A percentile compares a stretch with the other conserved stretches of the same genome.
phyloP scores from a whole-genome alignment of 345 rosid genomes.

The Citrus unshiu region DNA sequence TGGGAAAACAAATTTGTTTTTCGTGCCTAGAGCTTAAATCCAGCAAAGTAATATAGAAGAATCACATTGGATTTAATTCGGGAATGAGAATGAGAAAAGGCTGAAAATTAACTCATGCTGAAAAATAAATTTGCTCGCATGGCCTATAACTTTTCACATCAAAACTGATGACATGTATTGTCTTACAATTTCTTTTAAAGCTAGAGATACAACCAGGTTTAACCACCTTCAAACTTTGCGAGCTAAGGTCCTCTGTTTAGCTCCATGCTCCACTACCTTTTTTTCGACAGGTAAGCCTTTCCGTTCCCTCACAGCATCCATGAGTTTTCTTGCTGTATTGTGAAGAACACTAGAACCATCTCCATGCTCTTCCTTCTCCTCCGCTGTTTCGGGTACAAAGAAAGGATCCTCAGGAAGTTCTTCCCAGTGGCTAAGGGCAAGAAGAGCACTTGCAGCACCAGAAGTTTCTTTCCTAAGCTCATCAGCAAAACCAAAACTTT shows the following conservation, averaged over 20 bases:
- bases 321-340: conserved; percentile 81
- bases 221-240: conserved; percentile 51
- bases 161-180: background rate
- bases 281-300: conserved; percentile 88
- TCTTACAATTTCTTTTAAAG: background rate
- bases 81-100: background rate
- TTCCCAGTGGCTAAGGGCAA: conserved; percentile 92
- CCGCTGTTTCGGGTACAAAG: conserved; percentile 84
- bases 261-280: conserved; percentile 81
- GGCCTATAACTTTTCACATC: background rate
- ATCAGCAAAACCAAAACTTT: conserved; percentile 87
- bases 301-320: conserved; percentile 65
- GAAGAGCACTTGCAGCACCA: conserved; percentile 85
- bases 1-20: background rate
- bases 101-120: background rate
- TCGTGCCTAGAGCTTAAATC: background rate
- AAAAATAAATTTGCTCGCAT: background rate
- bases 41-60: background rate
- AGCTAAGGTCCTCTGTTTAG: conserved; percentile 82
- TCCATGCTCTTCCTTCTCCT: conserved; percentile 85
- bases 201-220: background rate
- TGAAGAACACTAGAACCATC: conserved; percentile 87
- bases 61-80: no score
- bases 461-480: conserved; percentile 82
- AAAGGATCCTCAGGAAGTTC: conserved; percentile 83